Evolutionary conservation across 129 eudicot species (phyloP), one percentile per base, ranked within the genome.

Genomic region (Calendula officinalis): DNA sequence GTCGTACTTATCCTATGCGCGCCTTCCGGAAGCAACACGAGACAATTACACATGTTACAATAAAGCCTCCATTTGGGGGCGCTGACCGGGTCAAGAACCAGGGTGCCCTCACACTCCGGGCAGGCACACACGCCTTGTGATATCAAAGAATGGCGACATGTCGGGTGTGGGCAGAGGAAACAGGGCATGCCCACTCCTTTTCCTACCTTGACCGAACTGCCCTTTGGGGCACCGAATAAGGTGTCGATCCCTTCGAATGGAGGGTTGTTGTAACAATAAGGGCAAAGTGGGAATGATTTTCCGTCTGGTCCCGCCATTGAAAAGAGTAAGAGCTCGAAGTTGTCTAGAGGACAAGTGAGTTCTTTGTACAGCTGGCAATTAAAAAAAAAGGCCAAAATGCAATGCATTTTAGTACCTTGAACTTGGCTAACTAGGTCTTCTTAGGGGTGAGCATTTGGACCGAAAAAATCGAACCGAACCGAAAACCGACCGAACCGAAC

Each of bases 101-200:
- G 86, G 41, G 87, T 90, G 43, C 95, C 91, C 5, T 68, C 79
- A 72, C 95, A 90, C 50, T 90, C 97, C 0, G 95, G 97, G 76
- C 97, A 90, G 11, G 97, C 91, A 65, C 89, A 90, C 12, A 90
- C 97, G 4, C 97, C 97, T 81, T 86, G 97, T 7, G 97, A 62
- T 72, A 82, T 70, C 46, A 90, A 45, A 8, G 97, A 90, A 64
- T 90, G 97, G 62, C 63, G 81, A 41, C 97, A 86, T 0, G 97
- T 86, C 0, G 91, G 95, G 50, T 90, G 96, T 8, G 90, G 90
- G 79, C 94, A 89, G 46, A 85, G 94, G 76, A 80, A 89, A 70
- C 94, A 89, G n/a, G 96, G 94, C 94, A 89, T 89, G 64, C 97
- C 95, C 6, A 79, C 95, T 56, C 95, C 97, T 60, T 90, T 86